These are phyloP conservation scores for Claviceps sp. DNA, from an alignment of 2,329 filamentous ascomycete genomes.

Conservation along the genomic window DNA sequence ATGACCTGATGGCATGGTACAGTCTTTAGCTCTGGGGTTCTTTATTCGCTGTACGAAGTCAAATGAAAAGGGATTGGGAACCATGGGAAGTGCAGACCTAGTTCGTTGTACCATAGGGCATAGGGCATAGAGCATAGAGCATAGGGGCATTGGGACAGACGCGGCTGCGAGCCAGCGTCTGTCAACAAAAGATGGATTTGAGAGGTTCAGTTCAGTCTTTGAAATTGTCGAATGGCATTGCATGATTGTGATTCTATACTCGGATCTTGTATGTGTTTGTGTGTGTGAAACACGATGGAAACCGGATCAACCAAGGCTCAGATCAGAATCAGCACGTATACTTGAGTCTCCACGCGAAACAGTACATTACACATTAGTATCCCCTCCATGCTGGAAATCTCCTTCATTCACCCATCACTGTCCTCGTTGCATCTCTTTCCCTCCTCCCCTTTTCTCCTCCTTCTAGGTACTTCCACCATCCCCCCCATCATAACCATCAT, in stretches of 20 bases:
- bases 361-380: background rate
- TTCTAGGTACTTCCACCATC: background rate
- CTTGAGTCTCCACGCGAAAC: background rate
- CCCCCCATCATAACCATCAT: background rate
- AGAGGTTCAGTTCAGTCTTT: background rate
- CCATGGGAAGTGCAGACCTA: background rate
- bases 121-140: no score
- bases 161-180: background rate
- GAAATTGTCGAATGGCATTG: background rate
- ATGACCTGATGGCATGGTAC: background rate
- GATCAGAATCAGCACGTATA: background rate
- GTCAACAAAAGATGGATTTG: background rate
- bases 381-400: background rate
- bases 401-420: background rate
- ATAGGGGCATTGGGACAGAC: background rate
- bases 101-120: conserved; percentile 2
- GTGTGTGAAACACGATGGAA: background rate
- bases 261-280: background rate
- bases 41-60: conserved; percentile 3
- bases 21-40: background rate
- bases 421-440: no score
- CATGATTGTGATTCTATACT: no score
- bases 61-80: background rate
- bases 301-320: background rate
- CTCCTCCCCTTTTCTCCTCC: background rate